Percentiles rank a stretch among this genome's conserved stretches.
phyloP scores from a whole-genome alignment of 306 rosid species.

The Rosa chinensis region DNA sequence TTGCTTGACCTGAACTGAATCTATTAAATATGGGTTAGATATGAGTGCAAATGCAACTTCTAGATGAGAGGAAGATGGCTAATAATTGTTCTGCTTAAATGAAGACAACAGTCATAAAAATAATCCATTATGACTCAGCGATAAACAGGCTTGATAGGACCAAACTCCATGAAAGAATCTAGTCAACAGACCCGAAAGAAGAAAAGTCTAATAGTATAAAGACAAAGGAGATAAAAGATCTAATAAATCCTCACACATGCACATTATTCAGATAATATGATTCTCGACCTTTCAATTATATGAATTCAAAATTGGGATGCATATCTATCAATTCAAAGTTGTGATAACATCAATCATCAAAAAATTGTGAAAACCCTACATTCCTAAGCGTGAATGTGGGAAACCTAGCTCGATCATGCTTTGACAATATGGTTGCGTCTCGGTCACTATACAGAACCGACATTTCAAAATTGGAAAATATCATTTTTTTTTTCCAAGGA shows the following conservation, averaged over 20 bases:
- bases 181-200: neutral
- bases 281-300: neutral
- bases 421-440: too few relatives aligned
- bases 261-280: neutral
- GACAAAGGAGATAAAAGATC: neutral
- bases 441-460: neutral
- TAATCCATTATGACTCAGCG: neutral
- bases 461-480: neutral
- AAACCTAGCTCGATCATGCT: too few relatives aligned
- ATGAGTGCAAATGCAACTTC: neutral
- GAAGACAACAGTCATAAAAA: slow-evolving; percentile 9
- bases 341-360: too few relatives aligned
- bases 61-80: neutral
- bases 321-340: too few relatives aligned
- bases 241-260: neutral
- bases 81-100: neutral
- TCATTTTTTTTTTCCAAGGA: neutral
- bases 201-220: neutral
- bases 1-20: neutral
- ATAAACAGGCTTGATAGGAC: neutral
- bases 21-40: neutral
- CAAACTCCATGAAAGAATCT: neutral
- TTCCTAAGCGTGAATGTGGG: too few relatives aligned
- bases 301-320: neutral
- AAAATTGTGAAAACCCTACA: too few relatives aligned